phyloP scores from a whole-genome alignment of 441 rosid genomes.

The Pelargonium fulgidum region DNA sequence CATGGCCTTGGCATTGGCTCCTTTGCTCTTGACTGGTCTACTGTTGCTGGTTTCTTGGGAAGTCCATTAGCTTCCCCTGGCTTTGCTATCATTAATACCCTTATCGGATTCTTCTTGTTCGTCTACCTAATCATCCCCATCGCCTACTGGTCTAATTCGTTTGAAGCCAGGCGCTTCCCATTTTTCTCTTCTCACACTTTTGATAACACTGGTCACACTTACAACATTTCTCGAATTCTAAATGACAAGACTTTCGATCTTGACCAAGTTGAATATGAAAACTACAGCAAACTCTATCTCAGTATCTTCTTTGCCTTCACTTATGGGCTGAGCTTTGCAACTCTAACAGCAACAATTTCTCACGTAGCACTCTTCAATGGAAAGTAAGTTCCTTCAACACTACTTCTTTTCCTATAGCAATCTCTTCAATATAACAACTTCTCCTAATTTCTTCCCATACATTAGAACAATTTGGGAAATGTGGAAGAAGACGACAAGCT shows the following conservation, averaged over 20 bases:
- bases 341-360: conserved; percentile 15
- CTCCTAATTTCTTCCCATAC: not conserved
- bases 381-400: not conserved
- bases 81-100: conserved; percentile 13
- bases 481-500: conserved; percentile 12
- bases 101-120: conserved; percentile 15
- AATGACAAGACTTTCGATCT: conserved; percentile 15
- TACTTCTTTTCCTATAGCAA: not conserved
- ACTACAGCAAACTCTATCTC: conserved; percentile 18
- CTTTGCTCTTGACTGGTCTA: conserved; percentile 22
- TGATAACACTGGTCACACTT: conserved; percentile 4
- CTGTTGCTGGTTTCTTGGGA: conserved; percentile 15
- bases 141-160: conserved; percentile 9
- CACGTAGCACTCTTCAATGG: conserved; percentile 21
- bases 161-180: conserved; percentile 13
- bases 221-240: conserved; percentile 13
- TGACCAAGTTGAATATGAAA: conserved; percentile 2
- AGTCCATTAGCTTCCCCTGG: conserved; percentile 18
- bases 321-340: conserved; percentile 18
- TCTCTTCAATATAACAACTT: not conserved
- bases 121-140: conserved; percentile 13
- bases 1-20: conserved; percentile 20
- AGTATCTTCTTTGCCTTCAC: conserved; percentile 16
- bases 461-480: not conserved
- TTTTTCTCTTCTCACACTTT: conserved; percentile 12